Percentiles rank a stretch among this genome's conserved stretches.
Evolutionary conservation across 1,284 basidiomycete species (phyloP).

Genomic region (Calocybe gambosa): DNA sequence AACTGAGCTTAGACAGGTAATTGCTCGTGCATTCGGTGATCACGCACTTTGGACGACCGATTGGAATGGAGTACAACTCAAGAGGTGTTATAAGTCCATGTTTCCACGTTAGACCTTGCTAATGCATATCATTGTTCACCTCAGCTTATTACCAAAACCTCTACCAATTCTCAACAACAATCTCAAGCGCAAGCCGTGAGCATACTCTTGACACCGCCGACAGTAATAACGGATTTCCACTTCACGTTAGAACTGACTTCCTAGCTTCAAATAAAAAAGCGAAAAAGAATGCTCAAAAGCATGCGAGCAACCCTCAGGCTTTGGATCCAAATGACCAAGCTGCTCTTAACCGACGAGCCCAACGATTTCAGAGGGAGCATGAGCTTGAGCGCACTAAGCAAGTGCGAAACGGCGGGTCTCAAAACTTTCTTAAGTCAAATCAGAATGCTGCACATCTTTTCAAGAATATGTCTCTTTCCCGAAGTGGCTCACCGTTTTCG

Average conservation of each 20-base stretch:
- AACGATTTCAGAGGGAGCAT: constrained; percentile 77
- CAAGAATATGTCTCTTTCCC: constrained; percentile 39
- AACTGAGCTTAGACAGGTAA: constrained; percentile 81
- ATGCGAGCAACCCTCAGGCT: constrained; percentile 40
- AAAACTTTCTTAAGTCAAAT: constrained; percentile 40
- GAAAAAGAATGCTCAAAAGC: constrained; percentile 65
- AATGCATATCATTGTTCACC: constrained; percentile 13
- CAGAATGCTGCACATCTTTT: constrained; percentile 47
- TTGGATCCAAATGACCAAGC: constrained; percentile 60
- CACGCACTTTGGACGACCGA: constrained; percentile 85
- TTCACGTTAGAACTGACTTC: constrained; percentile 7
- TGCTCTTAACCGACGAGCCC: constrained; percentile 63
- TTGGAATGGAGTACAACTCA: constrained; percentile 76
- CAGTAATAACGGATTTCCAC: neutral
- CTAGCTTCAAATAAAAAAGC: constrained; percentile 17
- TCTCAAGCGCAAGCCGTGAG: constrained; percentile 69
- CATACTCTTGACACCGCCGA: neutral
- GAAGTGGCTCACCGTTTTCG: constrained; percentile 38
- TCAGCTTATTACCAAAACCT: constrained; percentile 63
- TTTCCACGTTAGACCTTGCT: constrained; percentile 12
- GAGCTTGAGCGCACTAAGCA: constrained; percentile 69
- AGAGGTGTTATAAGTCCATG: constrained; percentile 46
- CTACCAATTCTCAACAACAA: constrained; percentile 34
- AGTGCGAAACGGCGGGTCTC: constrained; percentile 26
- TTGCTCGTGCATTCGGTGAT: constrained; percentile 72